Percentiles rank a stretch among this genome's conserved stretches.
phyloP scores from a whole-genome alignment of 805 yeast genomes.

The Starmerella roubikii region DNA sequence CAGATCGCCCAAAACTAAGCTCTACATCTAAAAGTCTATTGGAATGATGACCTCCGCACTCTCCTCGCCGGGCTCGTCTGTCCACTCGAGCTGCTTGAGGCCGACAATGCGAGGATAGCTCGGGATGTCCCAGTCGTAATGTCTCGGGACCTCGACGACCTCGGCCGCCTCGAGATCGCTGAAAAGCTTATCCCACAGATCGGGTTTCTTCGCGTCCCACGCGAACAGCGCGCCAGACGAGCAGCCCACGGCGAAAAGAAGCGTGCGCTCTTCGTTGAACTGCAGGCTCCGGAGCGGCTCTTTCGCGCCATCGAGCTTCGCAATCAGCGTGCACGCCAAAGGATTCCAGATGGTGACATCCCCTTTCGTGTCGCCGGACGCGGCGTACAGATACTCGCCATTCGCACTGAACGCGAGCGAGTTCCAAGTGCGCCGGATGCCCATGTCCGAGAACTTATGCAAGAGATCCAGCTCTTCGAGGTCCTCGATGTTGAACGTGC shows the following conservation, averaged over 20 bases:
- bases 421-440: constrained; percentile 9
- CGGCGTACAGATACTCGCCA: constrained; percentile 15
- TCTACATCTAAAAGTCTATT: too few species aligned
- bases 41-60: too few species aligned
- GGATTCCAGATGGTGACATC: constrained; percentile 13
- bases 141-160: too few species aligned
- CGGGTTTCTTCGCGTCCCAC: constrained; percentile 12
- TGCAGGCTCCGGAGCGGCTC: constrained; percentile 7
- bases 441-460: constrained; percentile 9
- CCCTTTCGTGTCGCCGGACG: constrained; percentile 9
- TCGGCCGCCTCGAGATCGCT: constrained; percentile 13
- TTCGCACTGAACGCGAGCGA: constrained; percentile 8
- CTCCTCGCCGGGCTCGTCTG: too few species aligned
- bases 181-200: constrained; percentile 11
- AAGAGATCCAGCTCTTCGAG: constrained; percentile 3
- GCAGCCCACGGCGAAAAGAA: constrained; percentile 8
- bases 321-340: constrained; percentile 2
- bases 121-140: too few species aligned
- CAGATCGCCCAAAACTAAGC: too few species aligned
- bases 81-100: too few species aligned
- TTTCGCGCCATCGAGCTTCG: constrained; percentile 5
- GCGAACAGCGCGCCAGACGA: constrained; percentile 12
- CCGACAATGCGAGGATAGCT: too few species aligned
- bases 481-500: constrained; percentile 5
- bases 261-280: constrained; percentile 9